Evolutionary conservation across 1,284 basidiomycete species (phyloP), one percentile per base, ranked within the genome.

Genomic region (Cryptococcus deneoformans): DNA sequence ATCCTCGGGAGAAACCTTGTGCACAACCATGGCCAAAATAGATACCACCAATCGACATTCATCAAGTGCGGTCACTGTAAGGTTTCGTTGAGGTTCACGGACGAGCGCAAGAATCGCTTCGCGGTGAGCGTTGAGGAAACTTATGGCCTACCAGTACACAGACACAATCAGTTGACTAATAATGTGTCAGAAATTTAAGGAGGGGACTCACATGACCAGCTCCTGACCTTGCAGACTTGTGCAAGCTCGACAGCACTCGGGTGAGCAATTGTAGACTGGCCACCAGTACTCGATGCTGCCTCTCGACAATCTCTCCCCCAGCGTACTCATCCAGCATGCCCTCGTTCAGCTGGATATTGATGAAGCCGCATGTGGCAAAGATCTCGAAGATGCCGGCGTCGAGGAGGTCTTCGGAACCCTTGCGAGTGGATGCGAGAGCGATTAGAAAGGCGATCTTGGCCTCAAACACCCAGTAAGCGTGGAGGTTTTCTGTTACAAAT

Each of bases 401-500:
- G 7, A 97, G 77, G 34, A 98, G 79, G 51, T 87, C 84, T 70
- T 96, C 92, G 0, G 92, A 90, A 2, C 94, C 94, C 61, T 83
- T 80, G 48, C 89, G 82, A 0, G 85, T 88, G 68, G 92, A 87
- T 0, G 91, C 86, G 77, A 97, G 85, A 36, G 91, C 85, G 35
- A 88, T 85, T 56, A 98, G 85, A 63, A 96, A 81, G 0, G 91
- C 88, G 83, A 96, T 87, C 77, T 94, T 93, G 12, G 93, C 85
- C 75, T 98, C 95, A 70, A 95, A 98, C 12, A 98, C 90, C 77
- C 96, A 98, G 48, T 95, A 81, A 0, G 91, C 83, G 69, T 97
- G 95, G 20, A 99, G 79, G 61, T 92, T 89, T 68, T 90, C 90
- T 93, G 54, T 50, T n/a, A 38, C 43, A 48, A 34, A 47, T 6